Evolutionary conservation across 2,329 filamentous ascomycete species (phyloP).

Genomic region (Exophiala aquamarina): DNA sequence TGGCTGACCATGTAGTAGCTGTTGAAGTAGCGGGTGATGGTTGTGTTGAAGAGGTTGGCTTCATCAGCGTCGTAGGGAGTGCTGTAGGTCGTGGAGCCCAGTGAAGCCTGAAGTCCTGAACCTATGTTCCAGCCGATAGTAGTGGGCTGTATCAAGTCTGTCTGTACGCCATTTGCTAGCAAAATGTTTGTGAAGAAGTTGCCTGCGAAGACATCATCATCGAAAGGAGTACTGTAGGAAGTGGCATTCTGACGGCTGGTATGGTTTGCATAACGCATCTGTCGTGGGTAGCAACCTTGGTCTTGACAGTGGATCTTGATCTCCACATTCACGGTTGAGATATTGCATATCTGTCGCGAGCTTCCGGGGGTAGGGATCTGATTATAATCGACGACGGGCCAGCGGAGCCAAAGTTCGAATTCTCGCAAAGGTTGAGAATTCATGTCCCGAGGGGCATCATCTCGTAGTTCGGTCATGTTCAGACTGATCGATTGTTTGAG

Average conservation of each 20-base stretch:
- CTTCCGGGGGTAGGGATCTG: slow-evolving; percentile 1
- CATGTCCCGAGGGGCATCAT: slow-evolving; percentile 7
- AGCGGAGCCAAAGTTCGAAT: slow-evolving; percentile 2
- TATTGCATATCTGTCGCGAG: slow-evolving; percentile 8
- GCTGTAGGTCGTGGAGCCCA: slow-evolving; percentile 1
- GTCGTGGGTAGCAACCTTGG: slow-evolving; percentile 10
- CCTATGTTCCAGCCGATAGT: too few species aligned
- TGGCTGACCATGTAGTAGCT: slow-evolving; percentile 17
- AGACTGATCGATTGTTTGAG: slow-evolving; percentile 6
- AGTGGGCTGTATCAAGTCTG: too few species aligned
- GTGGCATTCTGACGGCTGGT: slow-evolving; percentile 4
- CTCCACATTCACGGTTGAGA: slow-evolving; percentile 9
- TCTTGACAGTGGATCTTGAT: slow-evolving; percentile 11
- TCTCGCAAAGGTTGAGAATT: slow-evolving; percentile 4
- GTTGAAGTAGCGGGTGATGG: slow-evolving; percentile 13
- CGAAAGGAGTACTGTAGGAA: slow-evolving; percentile 13
- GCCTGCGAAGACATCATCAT: slow-evolving; percentile 16
- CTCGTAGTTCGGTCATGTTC: slow-evolving; percentile 7
- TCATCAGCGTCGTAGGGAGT: not conserved
- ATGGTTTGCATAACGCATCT: slow-evolving; percentile 7
- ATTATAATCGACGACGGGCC: slow-evolving; percentile 5
- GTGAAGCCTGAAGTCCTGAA: too few species aligned
- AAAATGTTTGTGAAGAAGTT: slow-evolving; percentile 11
- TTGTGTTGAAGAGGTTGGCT: not conserved
- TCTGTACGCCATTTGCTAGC: slow-evolving; percentile 4